phyloP scores from a whole-genome alignment of 2,329 filamentous ascomycete genomes.

The Aureobasidium sp. region DNA sequence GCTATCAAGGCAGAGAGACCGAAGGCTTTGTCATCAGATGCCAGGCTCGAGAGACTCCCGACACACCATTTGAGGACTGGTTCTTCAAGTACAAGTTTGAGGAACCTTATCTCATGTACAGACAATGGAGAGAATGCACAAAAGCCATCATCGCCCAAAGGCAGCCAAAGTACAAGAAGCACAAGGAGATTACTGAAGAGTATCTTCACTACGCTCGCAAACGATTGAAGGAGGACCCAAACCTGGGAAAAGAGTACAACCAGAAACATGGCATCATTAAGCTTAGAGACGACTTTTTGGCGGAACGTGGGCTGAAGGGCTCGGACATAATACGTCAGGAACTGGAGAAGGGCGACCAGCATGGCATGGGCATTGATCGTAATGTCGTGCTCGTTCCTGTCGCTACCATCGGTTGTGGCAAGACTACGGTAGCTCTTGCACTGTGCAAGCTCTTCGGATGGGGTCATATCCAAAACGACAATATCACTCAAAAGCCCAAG shows the following conservation, averaged over 20 bases:
- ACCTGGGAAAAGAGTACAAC: constrained; percentile 64
- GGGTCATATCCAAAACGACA: constrained; percentile 95
- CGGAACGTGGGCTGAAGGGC: constrained; percentile 75
- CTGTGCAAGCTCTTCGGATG: constrained; percentile 77
- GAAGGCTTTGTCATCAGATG: constrained; percentile 96
- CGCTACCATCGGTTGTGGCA: constrained; percentile 91
- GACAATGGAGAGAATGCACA: constrained; percentile 96
- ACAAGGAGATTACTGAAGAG: constrained; percentile 80
- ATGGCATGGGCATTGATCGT: constrained; percentile 49
- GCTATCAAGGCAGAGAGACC: constrained; percentile 84
- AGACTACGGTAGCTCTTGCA: constrained; percentile 84
- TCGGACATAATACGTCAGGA: constrained; percentile 79
- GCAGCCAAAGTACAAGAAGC: constrained; percentile 74
- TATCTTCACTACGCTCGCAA: constrained; percentile 77
- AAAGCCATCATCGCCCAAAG: constrained; percentile 76
- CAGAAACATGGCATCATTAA: constrained; percentile 92
- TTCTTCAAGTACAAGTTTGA: constrained; percentile 99
- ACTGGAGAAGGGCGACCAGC: constrained; percentile 46
- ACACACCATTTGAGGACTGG: constrained; percentile 71
- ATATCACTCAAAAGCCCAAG: constrained; percentile 73
- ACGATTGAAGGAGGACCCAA: constrained; percentile 61
- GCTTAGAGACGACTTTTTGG: constrained; percentile 80
- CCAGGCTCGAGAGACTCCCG: constrained; percentile 52
- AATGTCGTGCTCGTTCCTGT: constrained; percentile 83
- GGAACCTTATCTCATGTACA: constrained; percentile 96